Evolutionary conservation across 768 basidiomycete species (phyloP), one percentile per base, ranked within the genome.

Genomic region (Pisolithus microcarpus): DNA sequence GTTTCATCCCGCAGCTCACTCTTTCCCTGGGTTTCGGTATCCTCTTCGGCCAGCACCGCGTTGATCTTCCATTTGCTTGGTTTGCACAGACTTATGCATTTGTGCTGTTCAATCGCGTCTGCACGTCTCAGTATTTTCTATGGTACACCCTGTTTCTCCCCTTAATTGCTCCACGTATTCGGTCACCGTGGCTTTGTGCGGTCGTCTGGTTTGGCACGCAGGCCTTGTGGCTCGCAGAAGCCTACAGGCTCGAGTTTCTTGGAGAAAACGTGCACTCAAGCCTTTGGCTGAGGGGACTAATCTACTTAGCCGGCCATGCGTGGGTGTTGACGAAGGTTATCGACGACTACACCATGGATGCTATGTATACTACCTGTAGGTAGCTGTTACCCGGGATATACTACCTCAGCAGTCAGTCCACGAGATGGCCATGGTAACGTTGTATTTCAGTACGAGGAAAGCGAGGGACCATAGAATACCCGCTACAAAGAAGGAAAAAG

Each of bases 41-140:
- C n/a, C 60, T 83, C 1, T 82, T 93, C 44, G 85, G 84, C 3
- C 65, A 72, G 49, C 71, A 69, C 38, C 72, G 68, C 40, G 65
- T 72, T 15, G 80, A 91, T 58, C 72, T 97, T n/a, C 75, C 81
- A 7, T 86, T 93, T 56, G 75, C 87, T 3, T 95, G 90, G 89
- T 92, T 96, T 62, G 75, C 94, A 11, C 94, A 97, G 68, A 98
- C 96, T 2, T 77, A 78, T 36, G 71, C 79, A 0, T 98, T 99
- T 61, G 94, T 97, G n/a, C 70, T 91, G 7, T 95, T 98, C 73
- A 99, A 98, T 67, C 94, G 95, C 67, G 96, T 99, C 46, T 96
- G 94, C 77, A 99, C 96, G 0, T 96, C 93, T 0, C 68, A 98
- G 88, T 99, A 99, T 67, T 99, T 98, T 70, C 75, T 95, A 37